Evolutionary conservation across 257 asterid genomes (phyloP).

Genomic region (Scutellaria barbata): DNA sequence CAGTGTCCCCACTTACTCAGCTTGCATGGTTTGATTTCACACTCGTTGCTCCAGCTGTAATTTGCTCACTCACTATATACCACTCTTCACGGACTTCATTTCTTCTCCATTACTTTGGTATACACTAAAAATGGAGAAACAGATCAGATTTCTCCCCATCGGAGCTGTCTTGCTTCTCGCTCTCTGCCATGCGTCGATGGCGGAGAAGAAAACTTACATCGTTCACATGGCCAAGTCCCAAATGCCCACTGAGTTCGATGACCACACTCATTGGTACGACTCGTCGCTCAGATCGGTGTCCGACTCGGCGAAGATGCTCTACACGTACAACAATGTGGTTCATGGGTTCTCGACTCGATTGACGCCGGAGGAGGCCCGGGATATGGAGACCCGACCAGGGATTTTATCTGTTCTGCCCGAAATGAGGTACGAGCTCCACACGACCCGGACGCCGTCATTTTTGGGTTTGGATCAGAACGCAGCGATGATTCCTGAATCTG

Average conservation of each 20-base stretch:
- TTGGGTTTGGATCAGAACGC: conserved; percentile 70
- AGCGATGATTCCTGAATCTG: conserved; percentile 64
- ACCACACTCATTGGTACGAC: conserved; percentile 72
- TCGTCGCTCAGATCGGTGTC: conserved; percentile 80
- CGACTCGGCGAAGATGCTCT: conserved; percentile 67
- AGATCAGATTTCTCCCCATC: neutral
- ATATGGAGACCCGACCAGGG: conserved; percentile 58
- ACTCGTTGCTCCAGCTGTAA: conserved; percentile 37
- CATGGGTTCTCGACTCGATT: conserved; percentile 79
- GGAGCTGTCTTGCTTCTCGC: conserved; percentile 33
- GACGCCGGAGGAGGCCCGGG: conserved; percentile 56
- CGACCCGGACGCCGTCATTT: conserved; percentile 85
- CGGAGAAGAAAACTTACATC: conserved; percentile 60
- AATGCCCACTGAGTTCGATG: conserved; percentile 68
- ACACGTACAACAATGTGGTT: conserved; percentile 63
- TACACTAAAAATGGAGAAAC: conserved; percentile 38
- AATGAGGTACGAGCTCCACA: conserved; percentile 71
- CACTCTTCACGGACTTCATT: conserved; percentile 8
- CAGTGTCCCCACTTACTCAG: conserved; percentile 41
- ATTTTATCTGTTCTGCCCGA: conserved; percentile 71
- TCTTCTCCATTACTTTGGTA: neutral
- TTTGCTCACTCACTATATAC: conserved; percentile 39
- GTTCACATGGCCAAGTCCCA: conserved; percentile 78
- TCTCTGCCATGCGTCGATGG: conserved; percentile 32
- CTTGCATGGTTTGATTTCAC: conserved; percentile 38